Percentiles rank a stretch among this genome's conserved stretches.
Conservation (phyloP, 2,329 filamentous ascomycete genomes). For the Aspergillus pseudonomiae region DNA sequence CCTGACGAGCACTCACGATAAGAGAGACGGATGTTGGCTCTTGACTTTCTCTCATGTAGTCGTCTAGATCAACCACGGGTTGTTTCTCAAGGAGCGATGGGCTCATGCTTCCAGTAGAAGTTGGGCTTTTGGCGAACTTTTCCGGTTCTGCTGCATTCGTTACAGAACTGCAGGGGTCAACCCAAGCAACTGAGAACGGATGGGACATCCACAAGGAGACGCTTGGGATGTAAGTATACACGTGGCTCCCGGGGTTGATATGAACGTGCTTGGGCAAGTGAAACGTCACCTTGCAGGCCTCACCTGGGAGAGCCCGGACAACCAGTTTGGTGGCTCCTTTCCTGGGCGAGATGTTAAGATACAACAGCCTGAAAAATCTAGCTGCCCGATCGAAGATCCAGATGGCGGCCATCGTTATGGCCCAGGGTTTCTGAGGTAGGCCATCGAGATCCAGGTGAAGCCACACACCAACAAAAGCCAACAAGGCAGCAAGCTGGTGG, state of each 20-base stretch:
- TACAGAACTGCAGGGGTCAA: conserved; percentile 37
- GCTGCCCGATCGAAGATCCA: conserved; percentile 49
- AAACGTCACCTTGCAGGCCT: conserved; percentile 64
- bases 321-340: conserved; percentile 54
- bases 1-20: conserved; percentile 63
- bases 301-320: conserved; percentile 62
- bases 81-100: conserved; percentile 39
- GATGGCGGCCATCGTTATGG: conserved; percentile 38
- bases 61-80: conserved; percentile 26
- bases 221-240: conserved; percentile 62
- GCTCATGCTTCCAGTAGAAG: conserved; percentile 14
- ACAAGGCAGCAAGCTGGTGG: conserved; percentile 48
- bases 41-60: conserved; percentile 24
- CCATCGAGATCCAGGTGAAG: conserved; percentile 46
- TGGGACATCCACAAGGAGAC: conserved; percentile 53
- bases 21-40: conserved; percentile 54
- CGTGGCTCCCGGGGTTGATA: conserved; percentile 60
- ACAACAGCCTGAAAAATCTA: conserved; percentile 53
- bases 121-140: conserved; percentile 18
- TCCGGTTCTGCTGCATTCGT: conserved; percentile 24
- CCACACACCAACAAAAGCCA: conserved; percentile 49
- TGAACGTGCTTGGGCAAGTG: conserved; percentile 58
- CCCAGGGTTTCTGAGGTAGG: conserved; percentile 46
- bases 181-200: conserved; percentile 53
- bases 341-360: conserved; percentile 57